Evolutionary conservation across 1,284 basidiomycete genomes (phyloP), one percentile per base, ranked within the genome.

Genomic region (Garcileccinum viscosum): DNA sequence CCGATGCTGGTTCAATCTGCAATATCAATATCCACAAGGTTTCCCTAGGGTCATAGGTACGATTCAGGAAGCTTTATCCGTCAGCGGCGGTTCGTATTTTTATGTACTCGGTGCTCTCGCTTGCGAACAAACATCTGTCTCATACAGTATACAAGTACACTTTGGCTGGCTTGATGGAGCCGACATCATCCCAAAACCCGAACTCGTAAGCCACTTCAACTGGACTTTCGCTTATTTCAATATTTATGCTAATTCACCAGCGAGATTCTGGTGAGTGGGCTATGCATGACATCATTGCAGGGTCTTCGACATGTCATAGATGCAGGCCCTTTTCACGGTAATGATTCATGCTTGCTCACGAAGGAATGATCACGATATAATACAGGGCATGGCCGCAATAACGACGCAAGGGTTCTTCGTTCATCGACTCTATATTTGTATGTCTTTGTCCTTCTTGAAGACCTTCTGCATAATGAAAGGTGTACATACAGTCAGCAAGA

Each of bases 391-490:
- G 22, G 59, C 66, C 27, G 40, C 68, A 22, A 22, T 68, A 22
- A 6, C 15, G 19, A 66, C 71, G 1, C 73, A 76, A 35, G 66
- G 70, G 0, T 74, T 66, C 53, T 75, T 74, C 22, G 37, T 73
- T 22, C 40, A 67, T 33, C 65, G 74, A 9, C 50, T 73, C 17
- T 74, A 74, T 17, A 1, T 60, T 17, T 68, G 71, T 72, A 22
- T 7, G 71, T 62, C 9, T 32, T 15, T 4, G 32, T 19, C 27
- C 24, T 6, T 15, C 19, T 42, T n/a, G n/a, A n/a, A 42, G 40
- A 22, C 9, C 40, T 22, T 42, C 22, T 42, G 40, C 9, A 73
- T 35, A 2, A 3, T 4, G n/a, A n/a, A n/a, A n/a, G n/a, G n/a
- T n/a, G n/a, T n/a, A n/a, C 1, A 1, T 24, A 12, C 37, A 76